A percentile compares a stretch with the other conserved stretches of the same genome.
phyloP scores from a whole-genome alignment of 306 rosid genomes.

The Sicyos baderoa region DNA sequence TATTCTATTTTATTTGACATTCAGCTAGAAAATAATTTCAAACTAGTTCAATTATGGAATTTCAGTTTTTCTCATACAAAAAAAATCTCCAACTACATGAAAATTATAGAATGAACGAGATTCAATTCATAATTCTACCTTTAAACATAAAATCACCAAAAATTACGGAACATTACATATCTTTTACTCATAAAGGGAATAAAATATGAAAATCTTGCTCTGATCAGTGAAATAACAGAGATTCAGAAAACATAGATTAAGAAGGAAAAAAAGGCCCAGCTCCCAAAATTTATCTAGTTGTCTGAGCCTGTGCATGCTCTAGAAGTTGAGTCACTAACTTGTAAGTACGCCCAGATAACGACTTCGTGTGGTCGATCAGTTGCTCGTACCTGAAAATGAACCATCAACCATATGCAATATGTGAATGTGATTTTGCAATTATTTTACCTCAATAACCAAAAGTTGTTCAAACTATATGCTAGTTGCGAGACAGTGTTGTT shows the following conservation, averaged over 20 bases:
- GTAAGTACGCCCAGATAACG: constrained; percentile 65
- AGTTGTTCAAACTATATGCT: background rate
- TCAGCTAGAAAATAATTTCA: background rate
- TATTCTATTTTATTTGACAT: no score
- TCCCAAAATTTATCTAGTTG: constrained; percentile 36
- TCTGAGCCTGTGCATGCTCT: constrained; percentile 61
- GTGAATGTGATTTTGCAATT: background rate
- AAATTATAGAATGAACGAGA: background rate
- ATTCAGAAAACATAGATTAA: background rate
- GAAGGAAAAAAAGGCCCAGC: background rate
- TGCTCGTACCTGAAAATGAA: constrained; percentile 65
- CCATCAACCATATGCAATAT: no score
- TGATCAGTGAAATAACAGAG: background rate
- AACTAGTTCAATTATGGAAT: background rate
- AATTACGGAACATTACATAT: background rate
- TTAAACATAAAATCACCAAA: background rate
- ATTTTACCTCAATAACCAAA: background rate
- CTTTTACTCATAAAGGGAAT: background rate
- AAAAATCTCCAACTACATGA: background rate
- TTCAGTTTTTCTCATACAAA: background rate
- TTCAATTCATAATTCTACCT: constrained; percentile 10
- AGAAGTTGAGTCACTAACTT: constrained; percentile 61
- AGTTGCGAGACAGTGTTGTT: background rate
- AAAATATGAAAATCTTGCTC: constrained; percentile 4
- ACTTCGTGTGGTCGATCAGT: constrained; percentile 78